Evolutionary conservation across 495 filamentous ascomycete genomes (phyloP).

Genomic region (Venustampulla echinocandica): DNA sequence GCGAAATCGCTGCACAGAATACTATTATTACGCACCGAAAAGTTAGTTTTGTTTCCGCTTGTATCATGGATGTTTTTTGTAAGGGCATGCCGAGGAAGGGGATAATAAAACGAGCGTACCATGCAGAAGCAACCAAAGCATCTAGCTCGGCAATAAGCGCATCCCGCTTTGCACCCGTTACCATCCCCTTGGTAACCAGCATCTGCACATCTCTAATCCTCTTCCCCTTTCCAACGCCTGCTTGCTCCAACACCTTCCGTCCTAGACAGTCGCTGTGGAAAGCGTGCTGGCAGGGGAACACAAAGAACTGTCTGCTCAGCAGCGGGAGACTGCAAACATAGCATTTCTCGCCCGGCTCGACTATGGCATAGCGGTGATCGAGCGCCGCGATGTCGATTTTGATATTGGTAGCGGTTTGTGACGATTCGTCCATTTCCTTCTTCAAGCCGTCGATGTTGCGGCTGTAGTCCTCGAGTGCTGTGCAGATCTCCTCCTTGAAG

Average conservation of each 20-base stretch:
- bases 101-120: conserved; percentile 45
- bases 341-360: conserved; percentile 92
- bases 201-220: conserved; percentile 79
- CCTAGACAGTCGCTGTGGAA: conserved; percentile 93
- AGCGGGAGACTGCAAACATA: conserved; percentile 79
- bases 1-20: conserved; percentile 91
- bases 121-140: conserved; percentile 69
- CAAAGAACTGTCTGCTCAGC: conserved; percentile 86
- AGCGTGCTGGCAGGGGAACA: conserved; percentile 96
- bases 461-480: conserved; percentile 83
- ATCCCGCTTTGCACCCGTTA: conserved; percentile 56
- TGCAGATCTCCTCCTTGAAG: conserved; percentile 97
- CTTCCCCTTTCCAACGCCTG: conserved; percentile 61
- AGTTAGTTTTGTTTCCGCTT: too few relatives aligned
- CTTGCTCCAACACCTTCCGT: conserved; percentile 67
- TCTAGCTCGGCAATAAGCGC: conserved; percentile 83
- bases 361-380: conserved; percentile 86
- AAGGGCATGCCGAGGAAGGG: too few relatives aligned
- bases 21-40: conserved; percentile 40
- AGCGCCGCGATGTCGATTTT: conserved; percentile 74
- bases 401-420: conserved; percentile 80
- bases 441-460: conserved; percentile 83
- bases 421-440: conserved; percentile 90
- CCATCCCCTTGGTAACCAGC: conserved; percentile 63
- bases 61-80: too few relatives aligned